Evolutionary conservation across 1,284 basidiomycete species (phyloP), one percentile per base, ranked within the genome.

Genomic region (Cryptococcus jaspeensis): DNA sequence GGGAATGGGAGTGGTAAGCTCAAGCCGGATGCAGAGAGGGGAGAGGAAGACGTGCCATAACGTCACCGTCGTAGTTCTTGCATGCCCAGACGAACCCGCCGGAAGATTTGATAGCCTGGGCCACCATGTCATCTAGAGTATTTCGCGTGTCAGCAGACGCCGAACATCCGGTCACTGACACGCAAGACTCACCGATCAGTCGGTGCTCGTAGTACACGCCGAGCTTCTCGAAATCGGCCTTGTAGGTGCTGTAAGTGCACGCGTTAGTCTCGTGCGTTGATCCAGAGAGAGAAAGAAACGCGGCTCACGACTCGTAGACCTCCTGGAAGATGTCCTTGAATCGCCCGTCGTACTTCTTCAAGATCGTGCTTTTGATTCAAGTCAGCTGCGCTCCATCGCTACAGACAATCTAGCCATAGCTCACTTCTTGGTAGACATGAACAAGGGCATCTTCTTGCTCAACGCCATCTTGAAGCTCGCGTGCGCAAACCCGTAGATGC

Each of bases 271-370:
- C 52, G 16, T 40, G 3, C 25, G 41, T 47, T 20, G 15, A n/a
- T 45, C 25, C 42, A 25, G 44, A 38, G 35, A 7, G 44, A 38
- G 35, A 7, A 15, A 18, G 28, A 35, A 43, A 28, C 42, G 8
- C 49, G 5, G 76, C 83, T 61, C 62, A 85, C 81, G 79, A 71
- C 23, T 95, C 88, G 76, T 91, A 98, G 69, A 97, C 87, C 67
- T 93, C 90, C 77, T 95, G 85, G 86, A 98, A 99, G 73, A 96
- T 91, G 72, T 99, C 96, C 83, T 98, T 98, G 86, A 98, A 99
- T 47, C 92, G 86, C 48, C 95, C 95, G 72, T 99, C 95, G 75
- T 96, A 96, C 73, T 87, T 90, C 80, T 96, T 96, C 74, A 96
- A 74, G 78, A 96, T 96, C 23, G 93, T 96, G 81, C 72, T 76